Evolutionary conservation across 805 yeast species (phyloP).

Genomic region (Candida maltosa): DNA sequence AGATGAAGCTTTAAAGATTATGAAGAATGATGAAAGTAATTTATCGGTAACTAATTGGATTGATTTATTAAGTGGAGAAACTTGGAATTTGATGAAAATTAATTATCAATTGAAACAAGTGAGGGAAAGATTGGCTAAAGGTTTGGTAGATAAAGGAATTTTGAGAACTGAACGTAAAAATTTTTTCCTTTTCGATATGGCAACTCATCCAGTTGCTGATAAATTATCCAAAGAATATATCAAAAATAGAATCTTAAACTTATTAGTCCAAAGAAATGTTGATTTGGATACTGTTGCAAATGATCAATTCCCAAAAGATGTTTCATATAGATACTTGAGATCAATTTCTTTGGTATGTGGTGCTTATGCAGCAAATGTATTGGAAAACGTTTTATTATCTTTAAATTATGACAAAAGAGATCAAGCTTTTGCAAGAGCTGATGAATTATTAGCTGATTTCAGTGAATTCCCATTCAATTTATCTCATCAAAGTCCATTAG

Average conservation of each 20-base stretch:
- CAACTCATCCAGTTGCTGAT: slow-evolving; percentile 95
- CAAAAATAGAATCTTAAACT: slow-evolving; percentile 63
- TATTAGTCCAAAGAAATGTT: slow-evolving; percentile 71
- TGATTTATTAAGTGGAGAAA: slow-evolving; percentile 89
- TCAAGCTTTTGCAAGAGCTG: slow-evolving; percentile 90
- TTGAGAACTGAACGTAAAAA: slow-evolving; percentile 94
- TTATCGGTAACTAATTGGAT: slow-evolving; percentile 87
- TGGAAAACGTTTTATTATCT: slow-evolving; percentile 79
- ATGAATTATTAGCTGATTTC: slow-evolving; percentile 78
- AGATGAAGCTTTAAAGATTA: slow-evolving; percentile 88
- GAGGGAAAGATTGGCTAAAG: slow-evolving; percentile 93
- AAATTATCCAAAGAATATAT: slow-evolving; percentile 78
- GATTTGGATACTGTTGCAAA: slow-evolving; percentile 38
- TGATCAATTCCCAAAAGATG: slow-evolving; percentile 63
- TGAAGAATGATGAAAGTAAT: slow-evolving; percentile 78
- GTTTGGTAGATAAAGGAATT: slow-evolving; percentile 94
- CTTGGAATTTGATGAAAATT: slow-evolving; percentile 95
- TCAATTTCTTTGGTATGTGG: slow-evolving; percentile 82
- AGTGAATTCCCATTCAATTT: slow-evolving; percentile 80
- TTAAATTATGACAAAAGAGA: slow-evolving; percentile 87
- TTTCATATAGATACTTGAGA: slow-evolving; percentile 70
- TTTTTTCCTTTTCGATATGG: slow-evolving; percentile 94
- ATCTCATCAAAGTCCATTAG: slow-evolving; percentile 54
- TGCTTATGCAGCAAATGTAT: slow-evolving; percentile 92
- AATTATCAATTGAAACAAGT: slow-evolving; percentile 96